A percentile compares a stretch with the other conserved stretches of the same genome.
phyloP scores from a whole-genome alignment of 306 rosid genomes.

The Abrus precatorius region DNA sequence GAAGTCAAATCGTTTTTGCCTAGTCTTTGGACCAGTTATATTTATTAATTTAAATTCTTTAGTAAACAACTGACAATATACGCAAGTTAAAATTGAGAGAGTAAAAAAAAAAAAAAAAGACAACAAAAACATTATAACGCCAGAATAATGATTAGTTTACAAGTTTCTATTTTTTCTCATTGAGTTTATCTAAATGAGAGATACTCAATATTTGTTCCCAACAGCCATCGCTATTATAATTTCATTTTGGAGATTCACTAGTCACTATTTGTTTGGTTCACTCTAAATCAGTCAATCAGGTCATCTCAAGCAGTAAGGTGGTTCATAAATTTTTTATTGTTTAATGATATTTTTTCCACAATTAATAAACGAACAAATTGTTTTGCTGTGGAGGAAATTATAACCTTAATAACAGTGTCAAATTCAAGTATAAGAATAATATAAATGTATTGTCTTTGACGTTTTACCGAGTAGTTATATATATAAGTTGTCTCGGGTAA shows the following conservation, averaged over 20 bases:
- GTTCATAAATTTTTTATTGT: not conserved
- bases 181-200: not conserved
- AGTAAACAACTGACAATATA: not conserved
- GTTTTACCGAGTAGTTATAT: too few relatives aligned
- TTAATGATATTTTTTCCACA: not conserved
- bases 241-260: not conserved
- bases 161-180: conserved; percentile 1
- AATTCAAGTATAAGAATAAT: not conserved
- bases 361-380: not conserved
- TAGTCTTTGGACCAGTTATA: conserved; percentile 3
- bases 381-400: not conserved
- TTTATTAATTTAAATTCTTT: conserved; percentile 35
- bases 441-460: not conserved
- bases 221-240: not conserved
- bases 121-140: not conserved
- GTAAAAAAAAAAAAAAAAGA: too few relatives aligned
- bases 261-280: not conserved
- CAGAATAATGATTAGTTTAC: not conserved
- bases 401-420: not conserved
- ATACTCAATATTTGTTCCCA: not conserved
- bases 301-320: not conserved
- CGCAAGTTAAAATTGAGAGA: not conserved
- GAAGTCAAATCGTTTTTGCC: conserved; percentile 5
- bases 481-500: too few relatives aligned
- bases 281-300: not conserved